Evolutionary conservation across 805 yeast species (phyloP), one percentile per base, ranked within the genome.

Genomic region (Ogataea neopini): DNA sequence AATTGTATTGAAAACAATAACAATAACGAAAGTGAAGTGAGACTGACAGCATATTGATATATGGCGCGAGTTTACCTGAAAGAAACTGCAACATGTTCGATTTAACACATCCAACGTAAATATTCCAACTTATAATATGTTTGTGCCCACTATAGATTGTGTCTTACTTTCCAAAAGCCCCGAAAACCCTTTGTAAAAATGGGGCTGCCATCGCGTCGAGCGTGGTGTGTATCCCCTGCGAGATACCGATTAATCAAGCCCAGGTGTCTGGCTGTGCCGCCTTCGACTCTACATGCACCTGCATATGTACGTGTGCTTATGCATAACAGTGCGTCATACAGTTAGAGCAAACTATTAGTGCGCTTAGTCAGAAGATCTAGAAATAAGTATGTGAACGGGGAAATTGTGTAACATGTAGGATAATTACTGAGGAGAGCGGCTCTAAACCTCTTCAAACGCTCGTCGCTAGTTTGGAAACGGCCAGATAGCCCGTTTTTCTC

Each of bases 401-500:
- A 14, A 17, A 23, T 25, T 38, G 41, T 38, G 41, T 11, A 19
- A 25, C 32, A 39, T 39, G 42, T 39, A 39, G 15, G 33, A 10
- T 39, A 26, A 26, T 28, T 26, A 26, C 13, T 10, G 14, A 17
- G 18, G 32, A 25, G 15, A 22, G 22, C 19, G 37, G 23, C 37
- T 7, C 11, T 23, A 8, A 13, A 11, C 18, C 29, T 6, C 26
- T 36, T 9, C 18, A 22, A 13, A 36, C 22, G 40, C 29, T 22
- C 29, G 40, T 36, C 40, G 40, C 42, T 39, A 25, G 17, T 28
- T 10, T 9, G 11, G 15, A 26, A 39, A 39, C 33, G 33, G 42
- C 42, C 42, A 39, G 42, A 39, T 39, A 39, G 42, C 42, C 42
- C 42, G 25, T 25, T 22, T 22, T 39, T 38, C 37, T 34, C 23